A percentile compares a stretch with the other conserved stretches of the same genome.
phyloP scores from a whole-genome alignment of 2,329 filamentous ascomycete genomes.

The Neofusicoccum parvum region DNA sequence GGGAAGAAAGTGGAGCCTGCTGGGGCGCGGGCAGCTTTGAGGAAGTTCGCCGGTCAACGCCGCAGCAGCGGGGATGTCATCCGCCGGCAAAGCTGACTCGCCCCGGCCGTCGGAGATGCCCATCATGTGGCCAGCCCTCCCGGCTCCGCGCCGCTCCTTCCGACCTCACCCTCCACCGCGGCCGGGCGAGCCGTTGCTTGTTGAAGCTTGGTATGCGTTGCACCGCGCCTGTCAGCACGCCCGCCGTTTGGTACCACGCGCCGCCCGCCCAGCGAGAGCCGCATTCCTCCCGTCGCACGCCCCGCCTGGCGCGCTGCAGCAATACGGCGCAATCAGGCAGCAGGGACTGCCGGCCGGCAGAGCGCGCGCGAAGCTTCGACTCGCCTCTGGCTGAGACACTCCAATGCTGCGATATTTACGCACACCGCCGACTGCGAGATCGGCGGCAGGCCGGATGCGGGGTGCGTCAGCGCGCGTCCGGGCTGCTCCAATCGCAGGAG shows the following conservation, averaged over 20 bases:
- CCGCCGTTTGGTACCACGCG: neutral
- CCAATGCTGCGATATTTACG: neutral
- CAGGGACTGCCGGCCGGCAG: neutral
- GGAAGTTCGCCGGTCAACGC: neutral
- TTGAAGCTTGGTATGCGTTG: neutral
- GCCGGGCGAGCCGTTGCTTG: neutral
- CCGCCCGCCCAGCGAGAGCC: neutral
- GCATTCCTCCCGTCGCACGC: neutral
- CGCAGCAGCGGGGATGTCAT: constrained; percentile 1
- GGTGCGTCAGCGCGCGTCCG: neutral
- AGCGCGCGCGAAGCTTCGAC: neutral
- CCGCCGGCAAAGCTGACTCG: neutral
- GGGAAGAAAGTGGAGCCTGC: neutral
- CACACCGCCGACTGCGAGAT: neutral
- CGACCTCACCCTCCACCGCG: neutral
- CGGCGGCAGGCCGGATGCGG: neutral
- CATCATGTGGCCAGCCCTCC: constrained; percentile 7
- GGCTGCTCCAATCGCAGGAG: neutral
- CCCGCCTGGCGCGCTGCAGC: too few species aligned
- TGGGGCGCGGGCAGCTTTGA: neutral
- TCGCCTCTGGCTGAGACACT: neutral
- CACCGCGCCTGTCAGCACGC: neutral
- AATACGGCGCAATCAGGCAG: too few species aligned
- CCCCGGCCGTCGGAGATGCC: constrained; percentile 8
- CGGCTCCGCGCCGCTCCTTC: constrained; percentile 8